Base-by-base conservation (phyloP, 768 basidiomycete species). In the Russula sp. region DNA sequence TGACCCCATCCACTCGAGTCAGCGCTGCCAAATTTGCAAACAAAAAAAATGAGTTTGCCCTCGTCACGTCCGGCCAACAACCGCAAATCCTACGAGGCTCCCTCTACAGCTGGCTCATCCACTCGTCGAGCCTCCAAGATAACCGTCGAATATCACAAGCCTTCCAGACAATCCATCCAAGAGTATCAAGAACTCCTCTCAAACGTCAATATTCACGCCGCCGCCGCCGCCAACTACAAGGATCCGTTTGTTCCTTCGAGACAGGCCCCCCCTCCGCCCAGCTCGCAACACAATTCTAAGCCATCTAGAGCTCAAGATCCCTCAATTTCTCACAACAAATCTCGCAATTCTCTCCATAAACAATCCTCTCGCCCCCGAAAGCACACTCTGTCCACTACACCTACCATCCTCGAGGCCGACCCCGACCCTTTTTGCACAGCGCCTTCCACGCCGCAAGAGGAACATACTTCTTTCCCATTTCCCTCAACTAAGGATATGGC, bases 81-180 rank as follows among this genome's bases (percentile, higher is more conserved):
- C 66, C 64, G 60, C 53, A 68, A 68, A 14, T 59, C 66, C 34
- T 66, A 57, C 59, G 64, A 66, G 54, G 34, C 56, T n/a, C 49
- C 60, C 59, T 53, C 66, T 22, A 35, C 63, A 32, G 34, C 63
- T 14, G 59, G 40, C 44, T 47, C 64, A 34, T 55, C 61, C 6
- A 67, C 51, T 55, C 66, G 66, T 55, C 66, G 66, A 20, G 39
- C 55, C 13, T 68, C 66, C 39, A 66, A 66, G 59, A 63, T 68
- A 59, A 85, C 87, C 16, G 79, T 92, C 73, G 87, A 91, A 70
- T 87, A 89, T 73, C 84, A 88, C 75, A 78, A 85, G 18, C 88
- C 88, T 2, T 86, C 85, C 11, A 77, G 88, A 49, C 83, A 88
- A 73, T 87, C 85, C 67, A 85, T 90, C 64, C 87, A 87, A 66